Conservation (phyloP, 108 stramenopile genomes). For the Skeletonema grethae region DNA sequence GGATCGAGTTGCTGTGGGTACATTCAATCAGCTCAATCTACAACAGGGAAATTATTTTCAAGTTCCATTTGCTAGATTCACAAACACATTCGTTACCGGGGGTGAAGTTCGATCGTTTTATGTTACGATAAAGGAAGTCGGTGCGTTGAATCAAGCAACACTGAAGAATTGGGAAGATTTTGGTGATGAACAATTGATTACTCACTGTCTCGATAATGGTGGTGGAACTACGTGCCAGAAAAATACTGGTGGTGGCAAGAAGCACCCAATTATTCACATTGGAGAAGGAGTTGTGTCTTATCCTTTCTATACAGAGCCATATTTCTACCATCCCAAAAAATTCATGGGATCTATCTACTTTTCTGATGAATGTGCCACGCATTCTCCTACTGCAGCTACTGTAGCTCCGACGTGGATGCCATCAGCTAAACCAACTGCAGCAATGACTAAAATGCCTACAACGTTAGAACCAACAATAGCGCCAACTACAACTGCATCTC, state of each 20-base stretch:
- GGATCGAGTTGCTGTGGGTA: slow-evolving; percentile 12
- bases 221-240: not conserved
- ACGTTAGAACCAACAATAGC: not conserved
- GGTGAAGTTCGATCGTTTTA: slow-evolving; percentile 34
- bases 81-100: not conserved
- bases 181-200: slow-evolving; percentile 8
- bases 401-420: slow-evolving; percentile 2
- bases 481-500: not conserved
- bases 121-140: slow-evolving; percentile 21
- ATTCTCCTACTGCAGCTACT: not conserved
- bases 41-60: slow-evolving; percentile 13
- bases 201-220: slow-evolving; percentile 7
- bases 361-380: slow-evolving; percentile 10
- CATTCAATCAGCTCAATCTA: slow-evolving; percentile 18
- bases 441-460: not conserved
- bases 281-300: slow-evolving; percentile 36
- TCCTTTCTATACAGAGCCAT: slow-evolving; percentile 24
- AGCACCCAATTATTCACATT: slow-evolving; percentile 19
- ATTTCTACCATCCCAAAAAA: slow-evolving; percentile 29
- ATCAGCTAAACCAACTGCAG: not conserved
- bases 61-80: slow-evolving; percentile 17
- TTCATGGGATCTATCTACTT: slow-evolving; percentile 25
- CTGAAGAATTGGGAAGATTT: slow-evolving; percentile 30
- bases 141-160: slow-evolving; percentile 9
- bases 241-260: not conserved